phyloP scores from a whole-genome alignment of 2,329 filamentous ascomycete genomes.

The Cladosporium velox region DNA sequence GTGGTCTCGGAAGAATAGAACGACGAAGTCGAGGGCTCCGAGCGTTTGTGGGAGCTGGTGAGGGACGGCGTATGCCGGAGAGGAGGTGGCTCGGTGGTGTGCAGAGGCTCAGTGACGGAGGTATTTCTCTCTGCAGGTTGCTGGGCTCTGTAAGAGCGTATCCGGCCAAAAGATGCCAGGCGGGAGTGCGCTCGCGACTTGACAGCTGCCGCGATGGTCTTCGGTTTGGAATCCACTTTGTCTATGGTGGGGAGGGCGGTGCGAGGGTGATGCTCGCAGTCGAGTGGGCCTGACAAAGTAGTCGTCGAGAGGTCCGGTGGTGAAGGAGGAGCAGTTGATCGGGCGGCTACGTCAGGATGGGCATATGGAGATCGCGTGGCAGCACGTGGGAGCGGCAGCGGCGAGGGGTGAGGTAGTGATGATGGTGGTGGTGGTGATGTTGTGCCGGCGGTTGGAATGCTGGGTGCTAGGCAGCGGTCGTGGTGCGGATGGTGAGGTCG shows the following conservation, averaged over 20 bases:
- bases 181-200: slow-evolving; percentile 38
- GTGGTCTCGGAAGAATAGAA: slow-evolving; percentile 37
- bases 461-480: background rate
- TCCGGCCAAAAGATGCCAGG: slow-evolving; percentile 35
- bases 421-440: background rate
- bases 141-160: slow-evolving; percentile 30
- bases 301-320: background rate
- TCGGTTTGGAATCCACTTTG: slow-evolving; percentile 38
- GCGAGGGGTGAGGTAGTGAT: background rate
- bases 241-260: slow-evolving; percentile 20
- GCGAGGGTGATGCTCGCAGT: slow-evolving; percentile 18
- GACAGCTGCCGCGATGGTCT: slow-evolving; percentile 26
- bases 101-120: background rate
- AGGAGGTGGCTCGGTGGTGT: slow-evolving; percentile 25
- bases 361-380: slow-evolving; percentile 18
- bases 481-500: background rate
- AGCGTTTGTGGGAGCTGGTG: slow-evolving; percentile 30
- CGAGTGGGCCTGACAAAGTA: background rate
- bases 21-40: slow-evolving; percentile 33
- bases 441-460: slow-evolving; percentile 11
- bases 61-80: slow-evolving; percentile 25
- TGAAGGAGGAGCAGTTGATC: background rate
- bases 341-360: slow-evolving; percentile 19
- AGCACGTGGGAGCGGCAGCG: slow-evolving; percentile 10
- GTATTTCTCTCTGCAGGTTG: slow-evolving; percentile 11